Evolutionary conservation across 148 eudicot species (phyloP), one percentile per base, ranked within the genome.

Genomic region (Nepenthes gracilis): DNA sequence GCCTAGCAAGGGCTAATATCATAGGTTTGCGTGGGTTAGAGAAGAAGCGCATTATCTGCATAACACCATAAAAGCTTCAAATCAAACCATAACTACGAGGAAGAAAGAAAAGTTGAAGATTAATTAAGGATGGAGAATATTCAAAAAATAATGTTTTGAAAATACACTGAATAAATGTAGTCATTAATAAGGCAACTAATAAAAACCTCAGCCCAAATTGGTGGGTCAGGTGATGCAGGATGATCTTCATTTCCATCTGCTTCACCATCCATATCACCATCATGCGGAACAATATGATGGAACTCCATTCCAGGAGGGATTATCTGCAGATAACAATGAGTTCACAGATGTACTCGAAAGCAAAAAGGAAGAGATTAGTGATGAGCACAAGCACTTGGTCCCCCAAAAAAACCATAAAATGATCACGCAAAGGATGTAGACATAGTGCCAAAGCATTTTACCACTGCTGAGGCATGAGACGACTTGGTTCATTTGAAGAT

Each of bases 281-380:
- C 99, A 68, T 81, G 96, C 67, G 98, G 94, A 71, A 86, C 77
- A 70, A 93, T 86, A 70, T 93, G 95, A 82, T 84, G 74, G 76
- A 93, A 93, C 72, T 93, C 99, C 99, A 93, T 93, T 61, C 99
- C 99, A 60, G 99, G 99, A 55, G 99, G 92, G 51, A 93, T 89
- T 67, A 88, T 81, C 97, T 93, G 75, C 72, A 79, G 61, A 62
- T 32, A 55, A 52, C 55, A 52, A n/a, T 52, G 32, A 52, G 55
- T 52, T 12, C 32, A 52, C 6, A 40, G 45, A 8, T 12, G 6
- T 0, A 52, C 2, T 9, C 12, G 33, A 2, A 10, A 55, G 33
- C 35, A 32, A 32, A n/a, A 33, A 14, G 37, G 6, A 55, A 55
- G 36, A 7, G 6, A 55, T 55, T 40, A 40, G 36, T 1, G 7